Evolutionary conservation across 2,329 filamentous ascomycete genomes (phyloP), one percentile per base, ranked within the genome.

Genomic region (Chaetothyriales sp.): DNA sequence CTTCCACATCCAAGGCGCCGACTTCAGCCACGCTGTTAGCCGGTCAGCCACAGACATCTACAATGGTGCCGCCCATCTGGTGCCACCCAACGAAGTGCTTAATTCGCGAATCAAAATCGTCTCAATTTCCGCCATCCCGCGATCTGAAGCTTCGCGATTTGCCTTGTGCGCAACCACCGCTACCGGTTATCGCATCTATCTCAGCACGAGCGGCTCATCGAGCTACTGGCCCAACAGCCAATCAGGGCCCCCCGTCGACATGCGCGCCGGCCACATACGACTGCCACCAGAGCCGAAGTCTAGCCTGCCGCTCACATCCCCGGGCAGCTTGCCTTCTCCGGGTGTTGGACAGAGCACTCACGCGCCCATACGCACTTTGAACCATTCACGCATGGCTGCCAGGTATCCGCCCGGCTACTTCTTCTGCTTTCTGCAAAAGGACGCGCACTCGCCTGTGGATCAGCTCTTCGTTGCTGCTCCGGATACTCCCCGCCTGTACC

Each of bases 231-330:
- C 80, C 28, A 77, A 76, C 13, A 77, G 77, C 19, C 74, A 78
- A 18, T 76, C 78, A 6, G 82, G 76, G 53, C 82, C 86, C 0
- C 89, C 92, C 0, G 89, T 86, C 61, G 95, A 88, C 68, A 95
- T 98, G 88, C 89, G 95, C 67, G 82, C 95, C n/a, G 85, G 94
- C 60, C 92, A 94, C 63, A 87, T 98, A 67, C 94, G 92, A 64
- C 94, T 95, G 54, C 92, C 94, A 1, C 92, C 92, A 0, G 33
- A 40, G 33, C 10, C 33, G 33, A 40, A 40, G 15, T 40, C 33
- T 5, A 40, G 33, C 33, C 33, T 40, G 33, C 33, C 33, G 5
- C 67, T 72, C 67, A 60, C 58, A 56, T 48, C 54, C 59, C 50
- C 55, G 55, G 56, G 61, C 58, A 58, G 54, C 51, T 58, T 62